Evolutionary conservation across 257 asterid species (phyloP), one percentile per base, ranked within the genome.

Genomic region (Schizonepeta tenuifolia): DNA sequence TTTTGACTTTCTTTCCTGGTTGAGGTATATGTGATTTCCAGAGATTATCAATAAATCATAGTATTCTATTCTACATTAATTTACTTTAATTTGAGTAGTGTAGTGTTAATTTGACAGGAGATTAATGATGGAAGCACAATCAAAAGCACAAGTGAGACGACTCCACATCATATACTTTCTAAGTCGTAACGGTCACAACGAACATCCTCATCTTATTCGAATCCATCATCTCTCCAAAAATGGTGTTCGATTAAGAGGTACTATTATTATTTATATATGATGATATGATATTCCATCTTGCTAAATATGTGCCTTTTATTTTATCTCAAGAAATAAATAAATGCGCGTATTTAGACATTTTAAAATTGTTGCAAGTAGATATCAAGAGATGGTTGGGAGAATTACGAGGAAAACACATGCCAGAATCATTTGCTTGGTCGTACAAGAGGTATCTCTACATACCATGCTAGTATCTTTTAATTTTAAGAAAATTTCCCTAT

Each of bases 151-250:
- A 80, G 89, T 84, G 22, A 84, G 97, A 61, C 86, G 89, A 64
- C 81, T 93, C 75, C 95, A 91, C 55, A 79, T 93, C 33, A 72
- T 93, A 26, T 93, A 93, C 62, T 91, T 86, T 71, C 86, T 91
- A 0, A 83, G 90, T 72, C 82, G 97, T 71, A 86, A 82, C 22
- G 96, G 94, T 17, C 71, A 74, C 4, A 54, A 77, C 49, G 96
- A 93, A 61, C 95, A 91, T 31, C 98, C 98, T 51, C 98, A 93
- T 77, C 98, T 93, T 77, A 67, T 93, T 43, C 87, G 94, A 0
- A 82, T 93, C 54, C 96, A 85, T 76, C 96, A 86, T 41, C 87
- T 80, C 75, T 91, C 97, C 3, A 81, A 83, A 78, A 86, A 80
- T 61, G 97, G 98, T 24, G 87, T 93, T 26, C 87, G 83, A 31